Evolutionary conservation across 495 filamentous ascomycete species (phyloP).

Genomic region (Hyaloscypha variabilis): DNA sequence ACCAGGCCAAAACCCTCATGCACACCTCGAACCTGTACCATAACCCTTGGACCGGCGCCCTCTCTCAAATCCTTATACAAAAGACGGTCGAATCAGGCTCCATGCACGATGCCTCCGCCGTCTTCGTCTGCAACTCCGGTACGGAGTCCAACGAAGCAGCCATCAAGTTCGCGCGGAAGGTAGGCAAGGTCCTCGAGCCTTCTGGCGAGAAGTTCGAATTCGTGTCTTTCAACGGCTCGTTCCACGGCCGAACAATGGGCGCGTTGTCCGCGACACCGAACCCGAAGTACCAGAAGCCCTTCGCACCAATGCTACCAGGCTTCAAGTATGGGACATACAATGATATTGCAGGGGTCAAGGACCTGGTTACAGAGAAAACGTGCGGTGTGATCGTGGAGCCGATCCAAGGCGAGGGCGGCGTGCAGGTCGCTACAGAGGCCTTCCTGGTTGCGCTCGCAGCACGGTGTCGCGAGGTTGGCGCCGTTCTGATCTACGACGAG

Average conservation of each 20-base stretch:
- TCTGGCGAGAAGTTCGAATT: slow-evolving; percentile 78
- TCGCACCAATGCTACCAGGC: slow-evolving; percentile 92
- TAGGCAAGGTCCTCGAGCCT: slow-evolving; percentile 72
- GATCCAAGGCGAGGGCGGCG: slow-evolving; percentile 95
- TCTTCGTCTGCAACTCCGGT: slow-evolving; percentile 94
- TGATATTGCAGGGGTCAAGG: slow-evolving; percentile 67
- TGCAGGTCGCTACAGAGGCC: slow-evolving; percentile 78
- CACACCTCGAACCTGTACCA: slow-evolving; percentile 96
- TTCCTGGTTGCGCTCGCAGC: slow-evolving; percentile 78
- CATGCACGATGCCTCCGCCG: slow-evolving; percentile 79
- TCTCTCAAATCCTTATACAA: slow-evolving; percentile 83
- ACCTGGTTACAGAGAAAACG: slow-evolving; percentile 78
- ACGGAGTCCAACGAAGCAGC: slow-evolving; percentile 97
- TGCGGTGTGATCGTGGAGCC: slow-evolving; percentile 97
- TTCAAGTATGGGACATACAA: slow-evolving; percentile 89
- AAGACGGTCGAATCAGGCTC: slow-evolving; percentile 72
- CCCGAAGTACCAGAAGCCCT: slow-evolving; percentile 95
- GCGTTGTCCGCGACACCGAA: slow-evolving; percentile 93
- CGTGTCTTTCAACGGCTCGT: slow-evolving; percentile 85
- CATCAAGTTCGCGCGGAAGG: slow-evolving; percentile 94
- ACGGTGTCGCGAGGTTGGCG: slow-evolving; percentile 84
- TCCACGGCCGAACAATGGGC: slow-evolving; percentile 97
- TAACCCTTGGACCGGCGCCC: slow-evolving; percentile 87
- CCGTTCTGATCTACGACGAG: slow-evolving; percentile 91
- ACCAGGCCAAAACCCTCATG: slow-evolving; percentile 72